Evolutionary conservation across 352 stramenopile genomes (phyloP), one percentile per base, ranked within the genome.

Genomic region (Phytopythium helicoides): DNA sequence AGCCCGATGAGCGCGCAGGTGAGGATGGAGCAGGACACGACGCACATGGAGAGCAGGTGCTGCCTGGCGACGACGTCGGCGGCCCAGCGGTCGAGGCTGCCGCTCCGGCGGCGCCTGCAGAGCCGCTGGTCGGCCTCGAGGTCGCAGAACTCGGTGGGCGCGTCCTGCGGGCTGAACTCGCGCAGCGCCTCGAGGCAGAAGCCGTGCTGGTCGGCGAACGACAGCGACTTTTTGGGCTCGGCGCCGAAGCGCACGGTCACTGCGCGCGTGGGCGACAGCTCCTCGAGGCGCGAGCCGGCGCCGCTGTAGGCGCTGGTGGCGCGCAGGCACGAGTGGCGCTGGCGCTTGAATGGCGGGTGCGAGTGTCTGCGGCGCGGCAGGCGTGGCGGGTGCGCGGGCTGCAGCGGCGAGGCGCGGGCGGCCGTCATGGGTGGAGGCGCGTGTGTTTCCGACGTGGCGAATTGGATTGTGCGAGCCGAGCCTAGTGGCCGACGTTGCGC

Each of bases 161-260:
- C 71, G 28, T 85, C 71, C 15, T 45, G 46, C 23, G 63, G 68
- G n/a, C 62, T 61, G 50, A 71, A 85, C 58, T 82, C 71, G 28
- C 66, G 66, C 46, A 75, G 61, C 23, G 76, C 18, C 4, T 58
- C 59, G 51, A 87, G 58, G 54, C 71, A 54, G 41, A 68, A 56
- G 33, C 73, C 76, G 46, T 70, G 63, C 45, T 87, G 73, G 54
- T 87, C 76, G 0, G 76, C 76, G 53, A 87, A 87, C 49, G 69
- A 81, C 1, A 87, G 60, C 34, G 58, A 56, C 52, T 87, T 87
- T 61, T 87, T 86, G 57, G 58, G 62, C 35, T 54, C 33, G 6
- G 42, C 35, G 21, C 55, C 61, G 35, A 66, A 74, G 47, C 66
- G 63, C 35, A 83, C 58, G 25, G 68, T 69, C 56, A 71, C 57